These are phyloP conservation scores for Neopestalotiopsis rosae DNA, from an alignment of 2,329 filamentous ascomycete species.

Conservation along the genomic window DNA sequence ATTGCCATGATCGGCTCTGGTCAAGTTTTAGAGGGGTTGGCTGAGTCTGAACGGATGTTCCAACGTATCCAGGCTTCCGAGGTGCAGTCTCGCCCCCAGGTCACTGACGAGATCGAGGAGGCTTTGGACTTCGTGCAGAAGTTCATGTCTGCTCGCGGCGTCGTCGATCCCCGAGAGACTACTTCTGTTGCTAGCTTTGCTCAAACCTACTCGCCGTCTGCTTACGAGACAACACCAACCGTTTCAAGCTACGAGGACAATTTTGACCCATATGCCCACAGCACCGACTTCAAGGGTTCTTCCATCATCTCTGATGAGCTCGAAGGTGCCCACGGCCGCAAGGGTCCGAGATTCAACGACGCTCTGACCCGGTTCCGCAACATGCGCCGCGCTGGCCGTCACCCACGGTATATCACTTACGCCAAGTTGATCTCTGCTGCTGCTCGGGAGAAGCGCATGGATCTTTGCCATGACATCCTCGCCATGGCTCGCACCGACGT, in stretches of 20 bases:
- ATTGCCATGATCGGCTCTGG: slow-evolving; percentile 87
- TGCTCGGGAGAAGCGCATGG: slow-evolving; percentile 82
- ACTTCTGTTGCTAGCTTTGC: slow-evolving; percentile 52
- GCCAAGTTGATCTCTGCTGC: slow-evolving; percentile 93
- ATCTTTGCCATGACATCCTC: slow-evolving; percentile 84
- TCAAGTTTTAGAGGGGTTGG: slow-evolving; percentile 80
- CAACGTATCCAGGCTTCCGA: slow-evolving; percentile 74
- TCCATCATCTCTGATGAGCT: slow-evolving; percentile 88
- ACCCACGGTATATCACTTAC: slow-evolving; percentile 95
- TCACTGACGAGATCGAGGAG: slow-evolving; percentile 85
- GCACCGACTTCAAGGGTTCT: slow-evolving; percentile 92
- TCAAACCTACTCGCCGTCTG: slow-evolving; percentile 54
- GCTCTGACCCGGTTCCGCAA: slow-evolving; percentile 86
- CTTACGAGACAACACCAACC: slow-evolving; percentile 59
- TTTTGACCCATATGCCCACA: slow-evolving; percentile 89
- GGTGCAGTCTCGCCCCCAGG: slow-evolving; percentile 55
- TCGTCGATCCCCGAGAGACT: slow-evolving; percentile 60
- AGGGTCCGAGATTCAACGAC: slow-evolving; percentile 76
- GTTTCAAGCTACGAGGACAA: slow-evolving; percentile 76
- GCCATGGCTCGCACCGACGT: slow-evolving; percentile 89
- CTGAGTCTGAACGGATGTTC: slow-evolving; percentile 86
- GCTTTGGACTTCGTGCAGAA: slow-evolving; percentile 71
- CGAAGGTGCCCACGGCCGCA: slow-evolving; percentile 77
- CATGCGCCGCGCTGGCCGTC: slow-evolving; percentile 88
- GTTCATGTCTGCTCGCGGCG: slow-evolving; percentile 62